Base-by-base conservation (phyloP, 23 red algal genomes). In the Cyanidiococcus yangmingshanensis region DNA sequence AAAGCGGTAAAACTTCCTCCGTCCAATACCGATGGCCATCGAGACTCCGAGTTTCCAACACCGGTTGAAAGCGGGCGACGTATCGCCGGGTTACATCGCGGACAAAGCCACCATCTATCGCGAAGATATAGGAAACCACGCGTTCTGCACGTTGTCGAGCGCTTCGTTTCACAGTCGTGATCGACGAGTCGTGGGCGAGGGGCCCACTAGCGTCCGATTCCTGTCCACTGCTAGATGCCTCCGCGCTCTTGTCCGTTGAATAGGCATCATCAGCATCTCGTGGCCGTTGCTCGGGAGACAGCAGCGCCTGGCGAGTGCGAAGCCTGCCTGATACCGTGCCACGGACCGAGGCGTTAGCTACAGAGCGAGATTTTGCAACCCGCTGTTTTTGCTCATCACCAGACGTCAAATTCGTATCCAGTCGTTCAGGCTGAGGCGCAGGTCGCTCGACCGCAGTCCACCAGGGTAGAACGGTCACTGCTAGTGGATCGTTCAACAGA, bases 31-130 rank as follows among this genome's bases (percentile, higher is more conserved):
- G 68, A 81, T 71, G 68, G 17, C 68, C 45, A 17, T 81, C 78
- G 35, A 40, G 37, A 2, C 21, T 37, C 21, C 45, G 57, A 40
- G 18, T 2, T 30, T 68, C 25, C 16, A 3, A 39, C 30, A 81
- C 38, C 0, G 51, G 63, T 35, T 71, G 38, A n/a, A 36, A 2
- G 2, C 3, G 1, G 38, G 78, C 38, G 38, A 59, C n/a, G 68
- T 81, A 81, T 18, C 78, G 78, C 1, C 40, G 54, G 38, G 78
- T 81, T 1, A 81, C 78, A 59, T 81, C 78, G 21, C 78, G 59
- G 35, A 15, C 50, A 27, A 68, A 38, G 34, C 38, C 78, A 1
- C 34, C 1, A 38, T 40, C 78, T 17, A 40, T 24, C 1, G 78
- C 78, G 39, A 71, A 40, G 50, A 81, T 81, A 57, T 81, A 81